A percentile compares a stretch with the other conserved stretches of the same genome.
phyloP scores from a whole-genome alignment of 805 yeast genomes.

The Candida peoriensis region DNA sequence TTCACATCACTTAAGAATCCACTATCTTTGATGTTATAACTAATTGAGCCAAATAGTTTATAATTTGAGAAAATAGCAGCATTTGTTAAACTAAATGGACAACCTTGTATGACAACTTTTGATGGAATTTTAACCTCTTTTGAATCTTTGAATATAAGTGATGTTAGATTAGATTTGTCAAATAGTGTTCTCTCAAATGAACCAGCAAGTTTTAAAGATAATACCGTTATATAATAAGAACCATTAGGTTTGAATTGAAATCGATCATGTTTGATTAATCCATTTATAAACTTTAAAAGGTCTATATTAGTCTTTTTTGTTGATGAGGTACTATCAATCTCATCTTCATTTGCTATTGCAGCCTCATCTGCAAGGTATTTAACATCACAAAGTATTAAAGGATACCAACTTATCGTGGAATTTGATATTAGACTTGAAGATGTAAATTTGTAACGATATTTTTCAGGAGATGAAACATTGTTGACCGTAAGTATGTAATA shows the following conservation, averaged over 20 bases:
- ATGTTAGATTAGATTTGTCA: slow-evolving; percentile 5
- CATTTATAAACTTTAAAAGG: slow-evolving; percentile 5
- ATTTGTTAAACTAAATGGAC: slow-evolving; percentile 27
- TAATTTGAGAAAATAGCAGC: slow-evolving; percentile 23
- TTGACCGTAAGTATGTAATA: slow-evolving; percentile 18
- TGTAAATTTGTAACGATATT: slow-evolving; percentile 13
- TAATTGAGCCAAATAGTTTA: slow-evolving; percentile 16
- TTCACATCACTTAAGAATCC: slow-evolving; percentile 22
- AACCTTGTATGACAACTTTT: slow-evolving; percentile 17
- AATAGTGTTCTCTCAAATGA: slow-evolving; percentile 9
- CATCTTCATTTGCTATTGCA: slow-evolving; percentile 4
- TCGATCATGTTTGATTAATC: slow-evolving; percentile 7
- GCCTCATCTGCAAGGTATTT: too few relatives aligned
- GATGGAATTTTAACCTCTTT: slow-evolving; percentile 12
- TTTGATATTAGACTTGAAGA: slow-evolving; percentile 9
- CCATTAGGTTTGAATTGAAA: slow-evolving; percentile 18
- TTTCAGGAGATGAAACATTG: slow-evolving; percentile 12
- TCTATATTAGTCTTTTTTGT: too few relatives aligned
- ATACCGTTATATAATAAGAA: slow-evolving; percentile 8
- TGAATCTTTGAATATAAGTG: slow-evolving; percentile 10
- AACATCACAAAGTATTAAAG: slow-evolving; percentile 7
- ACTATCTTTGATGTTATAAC: slow-evolving; percentile 9
- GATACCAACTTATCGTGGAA: slow-evolving; percentile 16
- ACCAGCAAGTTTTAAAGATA: slow-evolving; percentile 14
- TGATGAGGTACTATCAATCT: not conserved